A percentile compares a stretch with the other conserved stretches of the same genome.
These are phyloP conservation scores for Phytophthora cactorum DNA, from an alignment of 352 stramenopile genomes.

Conservation along the genomic window DNA sequence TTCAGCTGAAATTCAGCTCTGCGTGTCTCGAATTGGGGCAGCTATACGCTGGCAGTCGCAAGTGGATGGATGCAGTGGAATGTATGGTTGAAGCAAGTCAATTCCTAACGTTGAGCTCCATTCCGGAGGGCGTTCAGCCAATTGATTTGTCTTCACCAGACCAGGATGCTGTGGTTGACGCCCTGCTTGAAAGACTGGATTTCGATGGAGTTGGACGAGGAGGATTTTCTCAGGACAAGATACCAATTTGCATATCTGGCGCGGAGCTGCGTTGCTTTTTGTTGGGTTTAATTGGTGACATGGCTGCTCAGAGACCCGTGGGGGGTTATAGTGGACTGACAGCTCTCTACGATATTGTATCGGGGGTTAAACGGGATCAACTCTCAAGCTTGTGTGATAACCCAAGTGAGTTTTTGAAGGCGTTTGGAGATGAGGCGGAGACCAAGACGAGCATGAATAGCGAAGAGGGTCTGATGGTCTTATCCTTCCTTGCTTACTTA, in stretches of 20 bases:
- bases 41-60: constrained; percentile 41
- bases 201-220: constrained; percentile 68
- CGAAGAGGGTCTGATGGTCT: constrained; percentile 43
- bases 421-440: constrained; percentile 13
- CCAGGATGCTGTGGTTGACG: constrained; percentile 38
- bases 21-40: constrained; percentile 67
- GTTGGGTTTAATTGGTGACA: constrained; percentile 72
- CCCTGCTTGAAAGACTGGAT: constrained; percentile 60
- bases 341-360: constrained; percentile 53
- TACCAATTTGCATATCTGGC: constrained; percentile 50
- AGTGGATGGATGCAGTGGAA: constrained; percentile 47
- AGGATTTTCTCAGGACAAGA: constrained; percentile 31
- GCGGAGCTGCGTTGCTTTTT: constrained; percentile 68
- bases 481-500: constrained; percentile 78
- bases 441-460: constrained; percentile 7
- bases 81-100: constrained; percentile 56
- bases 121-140: constrained; percentile 39
- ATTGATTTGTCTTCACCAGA: constrained; percentile 28
- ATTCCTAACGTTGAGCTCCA: constrained; percentile 45
- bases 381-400: constrained; percentile 21
- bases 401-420: constrained; percentile 18
- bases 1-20: constrained; percentile 82
- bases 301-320: constrained; percentile 55
- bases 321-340: constrained; percentile 29
- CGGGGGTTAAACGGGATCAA: constrained; percentile 46